Evolutionary conservation across 176 grass and related monocot genomes (phyloP), one percentile per base, ranked within the genome.

Genomic region (Ensete ventricosum): DNA sequence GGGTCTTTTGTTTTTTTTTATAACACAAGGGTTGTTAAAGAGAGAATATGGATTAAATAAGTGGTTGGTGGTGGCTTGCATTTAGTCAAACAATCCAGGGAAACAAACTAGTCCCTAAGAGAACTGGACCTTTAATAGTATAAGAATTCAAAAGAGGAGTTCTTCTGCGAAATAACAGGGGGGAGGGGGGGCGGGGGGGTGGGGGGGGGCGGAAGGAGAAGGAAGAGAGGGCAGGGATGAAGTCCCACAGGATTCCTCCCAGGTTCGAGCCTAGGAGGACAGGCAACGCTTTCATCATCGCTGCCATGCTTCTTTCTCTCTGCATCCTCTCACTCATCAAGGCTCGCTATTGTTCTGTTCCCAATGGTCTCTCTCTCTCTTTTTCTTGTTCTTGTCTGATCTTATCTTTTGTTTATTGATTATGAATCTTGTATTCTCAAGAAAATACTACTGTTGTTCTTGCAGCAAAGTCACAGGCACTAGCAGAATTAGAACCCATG

Each of bases 221-320:
- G 17, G 54, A 17, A 57, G 54, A 57, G 54, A 12, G 16, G 29
- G 29, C 2, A 74, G 70, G 20, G 20, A 92, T 92, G 90, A 92
- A 92, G 76, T 11, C 83, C 9, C 78, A 77, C 52, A 83, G 90
- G 76, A 89, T 57, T 55, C 52, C 79, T 72, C 76, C 79, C 7
- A 86, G 85, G 50, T 76, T 52, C 6, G 89, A 89, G 52, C 84
- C 76, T 12, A 82, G 86, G 60, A 71, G 81, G 78, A 70, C 83
- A 54, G 86, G 90, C 72, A 92, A 92, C 80, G 84, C 74, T 29
- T 62, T 87, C 8, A 84, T 92, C 67, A 82, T 86, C 53, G 84
- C 78, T 62, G 81, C 88, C 84, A 86, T 92, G 86, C 81, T 92
- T 8, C 83, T 80, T 53, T 82, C 90, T 76, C 76, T 92, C 22